Percentiles rank a stretch among this genome's conserved stretches.
Evolutionary conservation across 2,329 filamentous ascomycete species (phyloP).

Genomic region (Amauroascus niger): DNA sequence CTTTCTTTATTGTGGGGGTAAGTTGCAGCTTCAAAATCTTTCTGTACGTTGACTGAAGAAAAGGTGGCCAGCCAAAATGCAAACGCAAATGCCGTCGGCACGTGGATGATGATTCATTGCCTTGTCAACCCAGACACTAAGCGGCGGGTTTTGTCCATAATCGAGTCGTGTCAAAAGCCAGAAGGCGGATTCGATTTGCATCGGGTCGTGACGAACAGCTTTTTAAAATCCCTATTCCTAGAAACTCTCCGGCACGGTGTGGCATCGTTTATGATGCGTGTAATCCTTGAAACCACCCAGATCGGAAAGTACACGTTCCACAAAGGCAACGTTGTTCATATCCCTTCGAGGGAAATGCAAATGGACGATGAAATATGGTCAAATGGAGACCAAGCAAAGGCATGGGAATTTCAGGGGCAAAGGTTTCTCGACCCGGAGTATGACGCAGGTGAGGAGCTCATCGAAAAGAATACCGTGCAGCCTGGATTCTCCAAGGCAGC

Average conservation of each 20-base stretch:
- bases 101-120: constrained; percentile 14
- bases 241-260: constrained; percentile 12
- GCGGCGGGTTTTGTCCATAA: background rate
- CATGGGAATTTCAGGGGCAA: constrained; percentile 11
- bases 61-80: constrained; percentile 10
- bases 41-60: background rate
- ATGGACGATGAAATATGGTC: constrained; percentile 12
- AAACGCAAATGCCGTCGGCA: constrained; percentile 10
- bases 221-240: constrained; percentile 14
- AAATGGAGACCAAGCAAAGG: background rate
- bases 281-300: constrained; percentile 12
- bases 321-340: constrained; percentile 10
- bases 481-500: background rate
- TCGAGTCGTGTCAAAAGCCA: constrained; percentile 4
- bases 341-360: constrained; percentile 12
- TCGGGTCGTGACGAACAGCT: constrained; percentile 5
- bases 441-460: background rate
- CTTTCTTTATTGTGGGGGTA: constrained; percentile 14
- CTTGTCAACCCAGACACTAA: constrained; percentile 6
- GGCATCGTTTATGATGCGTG: constrained; percentile 8
- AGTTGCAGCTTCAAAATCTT: background rate
- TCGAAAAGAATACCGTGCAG: background rate
- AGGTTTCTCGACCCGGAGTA: constrained; percentile 11
- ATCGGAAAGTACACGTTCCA: constrained; percentile 13
- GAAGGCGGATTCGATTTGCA: constrained; percentile 12